A percentile compares a stretch with the other conserved stretches of the same genome.
Conservation (phyloP, 192 early-diverging fungal species). For the Entomortierella parvispora region DNA sequence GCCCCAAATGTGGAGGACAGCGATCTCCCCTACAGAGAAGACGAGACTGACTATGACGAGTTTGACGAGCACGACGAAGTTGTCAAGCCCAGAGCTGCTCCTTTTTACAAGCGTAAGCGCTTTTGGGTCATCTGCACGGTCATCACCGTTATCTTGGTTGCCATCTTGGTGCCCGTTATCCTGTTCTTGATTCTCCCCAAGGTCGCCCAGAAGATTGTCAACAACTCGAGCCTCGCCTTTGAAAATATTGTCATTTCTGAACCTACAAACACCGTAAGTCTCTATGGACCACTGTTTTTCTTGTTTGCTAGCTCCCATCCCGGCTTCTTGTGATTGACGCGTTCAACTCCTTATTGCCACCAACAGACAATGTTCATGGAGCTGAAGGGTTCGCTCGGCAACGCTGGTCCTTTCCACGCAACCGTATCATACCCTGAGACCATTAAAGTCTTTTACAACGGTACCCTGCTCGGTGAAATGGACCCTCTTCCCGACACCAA, state of each 20-base stretch:
- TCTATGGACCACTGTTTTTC: no score
- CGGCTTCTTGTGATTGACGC: no score
- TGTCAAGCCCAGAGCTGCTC: constrained; percentile 46
- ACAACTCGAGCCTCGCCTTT: constrained; percentile 53
- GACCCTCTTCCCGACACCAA: constrained; percentile 35
- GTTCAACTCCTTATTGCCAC: no score
- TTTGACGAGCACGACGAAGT: constrained; percentile 49
- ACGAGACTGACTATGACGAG: constrained; percentile 47
- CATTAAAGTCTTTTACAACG: constrained; percentile 58
- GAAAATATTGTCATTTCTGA: constrained; percentile 40
- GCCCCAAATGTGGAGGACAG: constrained; percentile 26
- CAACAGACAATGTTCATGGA: constrained; percentile 20
- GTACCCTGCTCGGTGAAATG: constrained; percentile 52
- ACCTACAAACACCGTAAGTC: constrained; percentile 35
- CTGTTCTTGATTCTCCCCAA: constrained; percentile 65
- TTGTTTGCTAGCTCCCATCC: no score
- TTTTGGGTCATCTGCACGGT: constrained; percentile 64
- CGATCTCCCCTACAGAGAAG: constrained; percentile 41
- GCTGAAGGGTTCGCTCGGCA: constrained; percentile 34
- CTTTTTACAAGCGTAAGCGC: constrained; percentile 60
- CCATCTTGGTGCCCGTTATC: constrained; percentile 57
- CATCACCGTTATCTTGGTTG: constrained; percentile 53
- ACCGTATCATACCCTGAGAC: constrained; percentile 60
- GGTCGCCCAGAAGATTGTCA: constrained; percentile 61
- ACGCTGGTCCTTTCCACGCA: constrained; percentile 61